Evolutionary conservation across 2,329 filamentous ascomycete species (phyloP).

Genomic region (Hirsutella rhossiliensis): DNA sequence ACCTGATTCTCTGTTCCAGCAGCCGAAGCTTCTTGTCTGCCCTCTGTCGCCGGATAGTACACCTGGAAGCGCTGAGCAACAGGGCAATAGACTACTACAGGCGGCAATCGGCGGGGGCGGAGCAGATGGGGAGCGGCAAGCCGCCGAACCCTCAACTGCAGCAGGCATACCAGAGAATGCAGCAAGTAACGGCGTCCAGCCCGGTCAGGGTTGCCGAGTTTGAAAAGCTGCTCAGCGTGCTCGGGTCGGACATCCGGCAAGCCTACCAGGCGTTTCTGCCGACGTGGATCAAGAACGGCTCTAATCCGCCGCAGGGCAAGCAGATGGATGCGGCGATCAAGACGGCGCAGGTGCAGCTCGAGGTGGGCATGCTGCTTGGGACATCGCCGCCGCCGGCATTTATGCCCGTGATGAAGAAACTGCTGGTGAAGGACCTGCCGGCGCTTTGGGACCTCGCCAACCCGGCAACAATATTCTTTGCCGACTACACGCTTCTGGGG

Average conservation of each 20-base stretch:
- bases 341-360: slow-evolving; percentile 33
- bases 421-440: slow-evolving; percentile 48
- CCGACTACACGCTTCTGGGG: slow-evolving; percentile 58
- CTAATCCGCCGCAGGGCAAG: slow-evolving; percentile 29
- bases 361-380: slow-evolving; percentile 40
- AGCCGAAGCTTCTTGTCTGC: slow-evolving; percentile 62
- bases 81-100: slow-evolving; percentile 40
- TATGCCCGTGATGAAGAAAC: slow-evolving; percentile 47
- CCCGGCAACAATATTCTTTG: slow-evolving; percentile 57
- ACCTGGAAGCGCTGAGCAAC: slow-evolving; percentile 38
- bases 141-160: slow-evolving; percentile 40
- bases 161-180: slow-evolving; percentile 42
- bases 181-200: slow-evolving; percentile 34
- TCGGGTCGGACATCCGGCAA: slow-evolving; percentile 37
- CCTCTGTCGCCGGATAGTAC: slow-evolving; percentile 50
- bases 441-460: slow-evolving; percentile 49
- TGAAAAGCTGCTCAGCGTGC: slow-evolving; percentile 43
- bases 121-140: slow-evolving; percentile 24
- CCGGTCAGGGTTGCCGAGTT: slow-evolving; percentile 49
- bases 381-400: slow-evolving; percentile 33
- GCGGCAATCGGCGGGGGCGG: slow-evolving; percentile 26
- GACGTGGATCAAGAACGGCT: slow-evolving; percentile 32
- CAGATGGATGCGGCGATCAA: slow-evolving; percentile 32
- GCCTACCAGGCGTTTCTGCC: slow-evolving; percentile 35
- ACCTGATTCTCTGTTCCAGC: slow-evolving; percentile 60